A percentile compares a stretch with the other conserved stretches of the same genome.
phyloP scores from a whole-genome alignment of 768 basidiomycete species.

The Tulasnella sp. region DNA sequence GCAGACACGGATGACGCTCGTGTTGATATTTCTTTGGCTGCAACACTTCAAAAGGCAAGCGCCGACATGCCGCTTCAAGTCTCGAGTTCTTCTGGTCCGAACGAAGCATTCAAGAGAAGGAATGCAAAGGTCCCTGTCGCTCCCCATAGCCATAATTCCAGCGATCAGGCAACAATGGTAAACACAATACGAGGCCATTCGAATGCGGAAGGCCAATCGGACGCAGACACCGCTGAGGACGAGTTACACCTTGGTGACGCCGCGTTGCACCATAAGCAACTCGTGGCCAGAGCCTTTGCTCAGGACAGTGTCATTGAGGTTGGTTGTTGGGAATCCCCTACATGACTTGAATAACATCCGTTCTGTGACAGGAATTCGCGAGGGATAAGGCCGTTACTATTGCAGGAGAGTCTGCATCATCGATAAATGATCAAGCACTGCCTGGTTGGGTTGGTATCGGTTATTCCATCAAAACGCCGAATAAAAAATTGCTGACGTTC shows the following conservation, averaged over 20 bases:
- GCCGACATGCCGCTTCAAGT: slow-evolving; percentile 19
- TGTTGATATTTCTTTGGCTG: slow-evolving; percentile 65
- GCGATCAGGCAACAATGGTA: slow-evolving; percentile 45
- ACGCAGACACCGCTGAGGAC: not conserved
- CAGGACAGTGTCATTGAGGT: slow-evolving; percentile 91
- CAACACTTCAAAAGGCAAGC: slow-evolving; percentile 28
- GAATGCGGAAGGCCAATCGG: not conserved
- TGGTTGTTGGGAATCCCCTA: not conserved
- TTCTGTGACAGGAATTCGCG: slow-evolving; percentile 61
- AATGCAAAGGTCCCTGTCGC: slow-evolving; percentile 31
- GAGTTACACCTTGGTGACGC: slow-evolving; percentile 26
- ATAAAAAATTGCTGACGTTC: not conserved
- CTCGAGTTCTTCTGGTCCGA: slow-evolving; percentile 24
- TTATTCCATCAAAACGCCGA: not conserved
- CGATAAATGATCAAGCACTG: slow-evolving; percentile 78
- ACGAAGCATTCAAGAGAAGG: slow-evolving; percentile 14
- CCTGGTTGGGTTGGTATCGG: slow-evolving; percentile 78
- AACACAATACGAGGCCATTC: not conserved
- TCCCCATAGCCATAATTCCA: slow-evolving; percentile 39
- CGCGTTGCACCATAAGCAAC: slow-evolving; percentile 82
- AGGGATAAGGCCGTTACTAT: slow-evolving; percentile 76
- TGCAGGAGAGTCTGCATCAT: slow-evolving; percentile 70
- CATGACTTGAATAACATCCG: not conserved
- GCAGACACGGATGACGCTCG: slow-evolving; percentile 62
- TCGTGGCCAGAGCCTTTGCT: slow-evolving; percentile 92